Evolutionary conservation across 371 early-diverging fungal genomes (phyloP).

Genomic region (Entomophthora muscae): DNA sequence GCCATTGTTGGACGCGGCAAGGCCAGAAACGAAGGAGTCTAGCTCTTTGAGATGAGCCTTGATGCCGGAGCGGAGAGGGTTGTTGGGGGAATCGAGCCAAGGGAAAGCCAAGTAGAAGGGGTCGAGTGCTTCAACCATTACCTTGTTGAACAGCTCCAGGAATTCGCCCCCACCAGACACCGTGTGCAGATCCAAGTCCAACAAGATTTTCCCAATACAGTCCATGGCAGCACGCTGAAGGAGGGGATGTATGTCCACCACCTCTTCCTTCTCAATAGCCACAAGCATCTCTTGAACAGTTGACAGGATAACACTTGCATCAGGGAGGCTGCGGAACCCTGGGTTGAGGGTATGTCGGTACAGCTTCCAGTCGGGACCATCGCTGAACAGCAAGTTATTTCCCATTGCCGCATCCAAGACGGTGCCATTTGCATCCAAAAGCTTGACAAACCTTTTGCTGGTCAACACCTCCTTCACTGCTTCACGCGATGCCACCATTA

Average conservation of each 20-base stretch:
- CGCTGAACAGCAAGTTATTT: not conserved
- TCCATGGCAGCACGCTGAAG: constrained; percentile 7
- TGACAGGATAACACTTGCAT: not conserved
- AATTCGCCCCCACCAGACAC: not conserved
- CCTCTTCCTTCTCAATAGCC: constrained; percentile 2
- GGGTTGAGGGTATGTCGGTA: not conserved
- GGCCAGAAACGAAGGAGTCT: not conserved
- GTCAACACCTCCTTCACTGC: not conserved
- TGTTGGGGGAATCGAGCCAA: not conserved
- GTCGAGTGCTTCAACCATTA: not conserved
- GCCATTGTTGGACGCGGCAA: not conserved
- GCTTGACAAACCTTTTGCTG: not conserved
- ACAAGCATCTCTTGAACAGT: not conserved
- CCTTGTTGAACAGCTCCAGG: not conserved
- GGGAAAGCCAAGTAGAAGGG: not conserved
- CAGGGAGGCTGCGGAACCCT: not conserved
- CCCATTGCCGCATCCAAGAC: not conserved
- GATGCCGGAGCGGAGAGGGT: not conserved
- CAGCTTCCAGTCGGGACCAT: not conserved
- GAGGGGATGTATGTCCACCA: constrained; percentile 14
- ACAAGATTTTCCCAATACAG: not conserved
- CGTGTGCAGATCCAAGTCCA: constrained; percentile 2
- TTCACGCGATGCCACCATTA: not conserved
- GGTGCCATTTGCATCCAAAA: not conserved
- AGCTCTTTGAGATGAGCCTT: not conserved